phyloP scores from a whole-genome alignment of 2,329 filamentous ascomycete species.

The Beauveria sp. region DNA sequence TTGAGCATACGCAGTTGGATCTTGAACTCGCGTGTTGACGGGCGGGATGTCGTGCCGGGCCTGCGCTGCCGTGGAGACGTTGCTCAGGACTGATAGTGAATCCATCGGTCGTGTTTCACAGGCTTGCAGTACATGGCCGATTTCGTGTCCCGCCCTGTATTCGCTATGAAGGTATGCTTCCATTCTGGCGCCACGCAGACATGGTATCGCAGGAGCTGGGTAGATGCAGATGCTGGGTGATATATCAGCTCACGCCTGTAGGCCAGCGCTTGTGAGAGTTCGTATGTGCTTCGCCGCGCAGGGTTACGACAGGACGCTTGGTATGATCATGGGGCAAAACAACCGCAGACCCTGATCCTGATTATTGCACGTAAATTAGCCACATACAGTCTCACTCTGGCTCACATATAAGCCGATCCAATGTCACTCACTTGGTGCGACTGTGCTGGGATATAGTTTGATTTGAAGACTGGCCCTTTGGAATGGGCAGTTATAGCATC shows the following conservation, averaged over 20 bases:
- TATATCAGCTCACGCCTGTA: not conserved
- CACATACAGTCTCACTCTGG: slow-evolving; percentile 1
- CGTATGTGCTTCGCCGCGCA: not conserved
- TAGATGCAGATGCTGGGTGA: not conserved
- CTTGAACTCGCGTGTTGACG: not conserved
- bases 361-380: not conserved
- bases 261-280: slow-evolving; percentile 5
- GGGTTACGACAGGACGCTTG: not conserved
- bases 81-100: slow-evolving; percentile 2
- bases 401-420: slow-evolving; percentile 7
- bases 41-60: not conserved
- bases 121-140: not conserved
- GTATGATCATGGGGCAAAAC: not conserved
- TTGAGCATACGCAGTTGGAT: not conserved
- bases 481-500: not conserved
- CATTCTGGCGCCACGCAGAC: slow-evolving; percentile 3
- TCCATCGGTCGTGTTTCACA: not conserved
- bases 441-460: not conserved
- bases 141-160: not conserved
- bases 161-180: slow-evolving; percentile 8
- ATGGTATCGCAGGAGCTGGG: slow-evolving; percentile 1
- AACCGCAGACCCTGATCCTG: not conserved
- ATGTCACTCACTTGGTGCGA: slow-evolving; percentile 11
- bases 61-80: not conserved
- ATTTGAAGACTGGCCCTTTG: not conserved